Evolutionary conservation across 2,329 filamentous ascomycete species (phyloP).

Genomic region (Daldinia eschscholtzii): DNA sequence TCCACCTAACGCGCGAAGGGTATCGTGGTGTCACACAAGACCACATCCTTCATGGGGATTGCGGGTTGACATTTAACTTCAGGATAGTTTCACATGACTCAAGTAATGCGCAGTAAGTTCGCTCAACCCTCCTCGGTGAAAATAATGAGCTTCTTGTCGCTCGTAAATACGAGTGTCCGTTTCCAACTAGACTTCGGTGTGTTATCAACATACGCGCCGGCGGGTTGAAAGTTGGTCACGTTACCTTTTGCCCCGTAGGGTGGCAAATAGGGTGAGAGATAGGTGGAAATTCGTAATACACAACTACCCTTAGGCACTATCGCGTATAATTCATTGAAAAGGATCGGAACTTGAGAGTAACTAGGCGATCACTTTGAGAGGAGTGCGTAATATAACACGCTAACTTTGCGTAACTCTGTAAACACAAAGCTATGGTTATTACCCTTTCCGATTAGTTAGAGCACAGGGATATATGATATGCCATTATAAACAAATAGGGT

Average conservation of each 20-base stretch:
- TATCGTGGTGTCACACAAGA: not conserved
- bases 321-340: not conserved
- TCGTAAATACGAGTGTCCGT: not conserved
- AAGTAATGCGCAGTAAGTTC: not conserved
- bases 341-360: not conserved
- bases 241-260: not conserved
- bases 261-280: constrained; percentile 1
- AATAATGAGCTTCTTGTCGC: not conserved
- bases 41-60: not conserved
- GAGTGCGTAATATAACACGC: not conserved
- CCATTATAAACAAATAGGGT: constrained; percentile 4
- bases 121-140: not conserved
- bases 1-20: not conserved
- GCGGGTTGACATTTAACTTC: not conserved
- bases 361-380: not conserved
- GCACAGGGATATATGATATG: not conserved
- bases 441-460: not conserved
- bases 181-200: not conserved
- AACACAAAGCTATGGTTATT: not conserved
- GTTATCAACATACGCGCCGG: not conserved
- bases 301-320: not conserved
- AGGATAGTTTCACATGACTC: not conserved
- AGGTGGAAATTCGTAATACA: not conserved
- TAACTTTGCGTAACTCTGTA: not conserved
- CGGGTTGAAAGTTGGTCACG: not conserved